These are phyloP conservation scores for Clarireedia hainanense DNA, from an alignment of 2,329 filamentous ascomycete genomes.

Conservation along the genomic window DNA sequence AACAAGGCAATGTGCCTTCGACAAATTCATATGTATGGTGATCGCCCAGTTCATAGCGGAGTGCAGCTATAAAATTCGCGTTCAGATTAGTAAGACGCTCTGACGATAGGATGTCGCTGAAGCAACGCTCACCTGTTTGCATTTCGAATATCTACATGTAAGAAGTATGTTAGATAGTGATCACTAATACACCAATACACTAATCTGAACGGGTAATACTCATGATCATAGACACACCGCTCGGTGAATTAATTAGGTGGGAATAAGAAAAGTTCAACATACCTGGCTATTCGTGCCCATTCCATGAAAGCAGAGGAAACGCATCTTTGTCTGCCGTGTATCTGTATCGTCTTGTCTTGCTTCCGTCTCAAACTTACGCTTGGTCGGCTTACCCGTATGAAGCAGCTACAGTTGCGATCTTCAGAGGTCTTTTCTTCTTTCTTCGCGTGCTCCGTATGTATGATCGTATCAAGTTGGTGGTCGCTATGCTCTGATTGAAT, in stretches of 20 bases:
- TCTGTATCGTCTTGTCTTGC: background rate
- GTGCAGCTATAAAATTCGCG: constrained; percentile 5
- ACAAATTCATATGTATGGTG: constrained; percentile 14
- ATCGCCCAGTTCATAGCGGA: constrained; percentile 11
- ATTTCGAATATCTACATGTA: background rate
- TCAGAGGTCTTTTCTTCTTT: no score
- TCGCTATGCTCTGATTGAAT: no score
- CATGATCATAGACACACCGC: background rate
- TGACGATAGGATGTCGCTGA: background rate
- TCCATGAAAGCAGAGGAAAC: constrained; percentile 1
- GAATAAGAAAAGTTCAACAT: background rate
- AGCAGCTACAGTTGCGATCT: no score
- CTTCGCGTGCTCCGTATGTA: no score
- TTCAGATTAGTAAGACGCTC: background rate
- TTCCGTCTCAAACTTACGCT: no score
- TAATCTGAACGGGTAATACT: no score
- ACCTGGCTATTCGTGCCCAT: constrained; percentile 1
- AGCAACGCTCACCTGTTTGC: background rate
- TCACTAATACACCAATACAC: background rate
- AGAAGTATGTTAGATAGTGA: background rate
- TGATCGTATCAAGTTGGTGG: no score
- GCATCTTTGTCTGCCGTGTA: background rate
- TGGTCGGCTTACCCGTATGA: no score
- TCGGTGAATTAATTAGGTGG: background rate
- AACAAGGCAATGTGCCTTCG: constrained; percentile 8